A percentile compares a stretch with the other conserved stretches of the same genome.
These are phyloP conservation scores for Polytrichum formosum DNA, from an alignment of 225 moss, liverwort and hornwort genomes.

Conservation along the genomic window DNA sequence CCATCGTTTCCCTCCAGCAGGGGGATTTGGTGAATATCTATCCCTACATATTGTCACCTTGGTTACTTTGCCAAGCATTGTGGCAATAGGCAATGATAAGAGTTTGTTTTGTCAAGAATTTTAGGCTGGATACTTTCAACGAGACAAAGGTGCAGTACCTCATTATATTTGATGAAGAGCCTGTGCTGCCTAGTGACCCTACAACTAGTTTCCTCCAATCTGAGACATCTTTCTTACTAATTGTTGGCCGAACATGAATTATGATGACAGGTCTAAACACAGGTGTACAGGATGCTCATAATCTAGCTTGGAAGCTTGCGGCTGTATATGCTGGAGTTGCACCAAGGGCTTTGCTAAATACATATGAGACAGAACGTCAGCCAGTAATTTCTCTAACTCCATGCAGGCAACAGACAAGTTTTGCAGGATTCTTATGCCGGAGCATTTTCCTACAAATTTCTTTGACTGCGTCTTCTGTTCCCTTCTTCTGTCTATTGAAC, in stretches of 20 bases:
- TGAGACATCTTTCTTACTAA: too few relatives aligned
- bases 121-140: background rate
- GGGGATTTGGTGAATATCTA: slow-evolving; percentile 72
- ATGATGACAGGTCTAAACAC: slow-evolving; percentile 74
- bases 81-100: background rate
- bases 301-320: slow-evolving; percentile 96
- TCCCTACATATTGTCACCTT: slow-evolving; percentile 9
- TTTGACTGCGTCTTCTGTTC: too few relatives aligned
- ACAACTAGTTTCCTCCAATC: too few relatives aligned
- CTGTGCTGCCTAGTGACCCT: too few relatives aligned
- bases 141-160: too few relatives aligned
- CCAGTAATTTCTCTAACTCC: slow-evolving; percentile 40
- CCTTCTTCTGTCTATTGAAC: too few relatives aligned
- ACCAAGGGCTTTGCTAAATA: slow-evolving; percentile 51
- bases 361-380: slow-evolving; percentile 77
- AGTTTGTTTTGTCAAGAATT: background rate
- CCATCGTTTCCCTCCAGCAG: slow-evolving; percentile 93
- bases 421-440: too few relatives aligned
- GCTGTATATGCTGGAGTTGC: slow-evolving; percentile 55
- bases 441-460: too few relatives aligned
- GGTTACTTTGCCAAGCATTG: slow-evolving; percentile 1
- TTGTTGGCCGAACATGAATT: too few relatives aligned
- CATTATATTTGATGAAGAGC: too few relatives aligned
- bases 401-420: background rate
- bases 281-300: slow-evolving; percentile 96